A percentile compares a stretch with the other conserved stretches of the same genome.
Conservation (phyloP, 106 monocot genomes). For the Dendrobium chrysotoxum region DNA sequence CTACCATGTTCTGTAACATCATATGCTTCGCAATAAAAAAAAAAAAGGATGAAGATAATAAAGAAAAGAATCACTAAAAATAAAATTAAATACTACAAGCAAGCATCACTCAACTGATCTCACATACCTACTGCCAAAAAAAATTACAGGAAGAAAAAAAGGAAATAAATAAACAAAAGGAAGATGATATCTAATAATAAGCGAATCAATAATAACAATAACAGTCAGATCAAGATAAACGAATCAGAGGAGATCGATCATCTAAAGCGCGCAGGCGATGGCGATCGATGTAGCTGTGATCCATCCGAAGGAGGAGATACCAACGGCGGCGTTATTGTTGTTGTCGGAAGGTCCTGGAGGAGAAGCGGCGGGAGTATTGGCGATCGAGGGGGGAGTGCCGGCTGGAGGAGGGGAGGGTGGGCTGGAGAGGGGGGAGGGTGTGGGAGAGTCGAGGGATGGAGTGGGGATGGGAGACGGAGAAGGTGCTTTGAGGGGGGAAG, state of each 20-base stretch:
- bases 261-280: constrained; percentile 1
- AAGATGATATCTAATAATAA: background rate
- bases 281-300: background rate
- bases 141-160: background rate
- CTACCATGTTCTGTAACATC: background rate
- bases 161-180: background rate
- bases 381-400: background rate
- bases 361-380: background rate
- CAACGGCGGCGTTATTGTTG: background rate
- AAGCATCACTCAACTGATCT: background rate
- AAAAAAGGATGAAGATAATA: background rate
- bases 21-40: background rate
- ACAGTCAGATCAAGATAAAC: background rate
- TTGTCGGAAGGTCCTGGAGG: background rate
- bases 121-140: background rate
- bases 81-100: constrained; percentile 1
- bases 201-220: background rate
- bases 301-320: background rate
- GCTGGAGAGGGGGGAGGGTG: background rate
- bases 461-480: background rate
- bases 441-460: background rate
- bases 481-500: background rate
- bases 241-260: background rate
- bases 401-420: background rate
- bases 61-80: constrained; percentile 1